phyloP scores from a whole-genome alignment of 2,329 filamentous ascomycete genomes.

The Daldinia sp. region DNA sequence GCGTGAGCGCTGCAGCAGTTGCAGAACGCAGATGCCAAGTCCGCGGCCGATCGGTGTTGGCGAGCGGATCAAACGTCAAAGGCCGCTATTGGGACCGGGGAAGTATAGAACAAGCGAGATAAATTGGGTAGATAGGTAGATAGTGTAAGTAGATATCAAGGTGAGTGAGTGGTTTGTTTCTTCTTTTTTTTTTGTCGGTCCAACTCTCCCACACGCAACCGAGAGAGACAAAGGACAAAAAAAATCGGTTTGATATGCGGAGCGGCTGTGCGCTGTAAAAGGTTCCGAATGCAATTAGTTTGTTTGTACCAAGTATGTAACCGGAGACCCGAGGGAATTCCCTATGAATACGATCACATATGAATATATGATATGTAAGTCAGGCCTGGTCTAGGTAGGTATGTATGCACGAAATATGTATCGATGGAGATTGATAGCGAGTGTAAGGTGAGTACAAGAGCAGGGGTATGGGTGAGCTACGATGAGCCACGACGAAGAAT shows the following conservation, averaged over 20 bases:
- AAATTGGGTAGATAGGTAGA: background rate
- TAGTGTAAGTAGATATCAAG: conserved; percentile 7
- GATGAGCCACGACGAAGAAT: conserved; percentile 34
- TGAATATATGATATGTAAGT: background rate
- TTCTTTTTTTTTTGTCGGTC: conserved; percentile 14
- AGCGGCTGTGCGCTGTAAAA: conserved; percentile 15
- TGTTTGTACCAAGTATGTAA: conserved; percentile 24
- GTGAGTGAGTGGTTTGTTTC: conserved; percentile 15
- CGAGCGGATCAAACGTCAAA: conserved; percentile 15
- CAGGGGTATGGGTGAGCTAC: background rate
- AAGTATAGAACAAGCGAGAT: background rate
- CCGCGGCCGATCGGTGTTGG: conserved; percentile 42
- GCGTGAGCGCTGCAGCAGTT: conserved; percentile 29
- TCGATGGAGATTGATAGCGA: background rate
- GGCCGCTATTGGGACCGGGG: conserved; percentile 7
- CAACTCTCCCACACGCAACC: conserved; percentile 17
- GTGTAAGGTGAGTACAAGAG: conserved; percentile 6
- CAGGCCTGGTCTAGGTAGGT: background rate
- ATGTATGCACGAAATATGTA: background rate
- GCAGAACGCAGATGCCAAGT: conserved; percentile 41
- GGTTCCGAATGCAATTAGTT: conserved; percentile 40
- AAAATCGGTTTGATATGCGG: conserved; percentile 13
- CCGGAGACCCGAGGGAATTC: background rate
- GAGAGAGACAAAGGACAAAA: conserved; percentile 32
- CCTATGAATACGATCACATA: background rate